Evolutionary conservation across 2,329 filamentous ascomycete genomes (phyloP).

Genomic region (Coniochaeta sp.): DNA sequence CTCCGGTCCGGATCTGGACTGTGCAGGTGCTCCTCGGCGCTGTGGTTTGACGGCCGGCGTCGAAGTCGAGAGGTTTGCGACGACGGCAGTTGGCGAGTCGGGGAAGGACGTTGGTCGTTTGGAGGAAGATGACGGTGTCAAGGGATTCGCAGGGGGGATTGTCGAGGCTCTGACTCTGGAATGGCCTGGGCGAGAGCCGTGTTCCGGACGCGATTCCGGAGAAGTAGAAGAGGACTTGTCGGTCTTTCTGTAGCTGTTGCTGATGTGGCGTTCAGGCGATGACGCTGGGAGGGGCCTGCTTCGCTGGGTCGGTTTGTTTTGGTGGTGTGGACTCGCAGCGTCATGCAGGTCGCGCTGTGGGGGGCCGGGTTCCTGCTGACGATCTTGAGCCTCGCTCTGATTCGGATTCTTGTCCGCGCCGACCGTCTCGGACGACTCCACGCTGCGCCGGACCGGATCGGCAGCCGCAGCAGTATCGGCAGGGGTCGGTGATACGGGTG

Average conservation of each 20-base stretch:
- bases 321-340: constrained; percentile 4
- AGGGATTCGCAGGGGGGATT: constrained; percentile 18
- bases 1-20: background rate
- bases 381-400: background rate
- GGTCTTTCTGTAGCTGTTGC: constrained; percentile 2
- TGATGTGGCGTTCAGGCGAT: constrained; percentile 3
- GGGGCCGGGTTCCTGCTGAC: background rate
- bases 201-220: background rate
- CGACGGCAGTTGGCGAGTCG: constrained; percentile 19
- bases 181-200: constrained; percentile 15
- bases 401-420: constrained; percentile 4
- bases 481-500: constrained; percentile 29
- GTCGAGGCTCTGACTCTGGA: constrained; percentile 27
- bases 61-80: constrained; percentile 11
- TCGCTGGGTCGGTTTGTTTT: constrained; percentile 6
- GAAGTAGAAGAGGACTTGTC: constrained; percentile 1
- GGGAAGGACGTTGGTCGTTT: constrained; percentile 31
- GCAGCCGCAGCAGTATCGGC: background rate
- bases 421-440: background rate
- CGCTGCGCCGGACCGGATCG: background rate
- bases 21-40: background rate
- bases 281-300: constrained; percentile 3
- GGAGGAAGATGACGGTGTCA: constrained; percentile 11
- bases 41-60: background rate
- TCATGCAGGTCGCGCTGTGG: constrained; percentile 7